Evolutionary conservation across 495 filamentous ascomycete genomes (phyloP).

Genomic region (Aspergillus sclerotiicarbonarius): DNA sequence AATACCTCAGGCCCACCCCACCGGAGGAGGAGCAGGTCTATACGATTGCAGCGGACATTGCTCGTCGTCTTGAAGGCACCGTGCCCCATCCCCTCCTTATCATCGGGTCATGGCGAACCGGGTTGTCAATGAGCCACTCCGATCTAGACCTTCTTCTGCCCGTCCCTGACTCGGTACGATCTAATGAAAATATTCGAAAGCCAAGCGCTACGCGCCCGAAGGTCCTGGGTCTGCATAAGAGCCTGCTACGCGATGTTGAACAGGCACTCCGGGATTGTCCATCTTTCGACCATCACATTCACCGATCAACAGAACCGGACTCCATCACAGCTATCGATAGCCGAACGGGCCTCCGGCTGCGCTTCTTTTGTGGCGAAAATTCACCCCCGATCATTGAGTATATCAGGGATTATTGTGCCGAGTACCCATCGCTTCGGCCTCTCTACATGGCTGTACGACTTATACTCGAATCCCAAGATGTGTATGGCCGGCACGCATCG

Average conservation of each 20-base stretch:
- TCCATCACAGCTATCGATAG: conserved; percentile 36
- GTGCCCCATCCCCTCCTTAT: conserved; percentile 34
- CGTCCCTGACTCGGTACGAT: conserved; percentile 24
- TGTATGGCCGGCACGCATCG: conserved; percentile 43
- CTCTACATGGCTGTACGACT: conserved; percentile 49
- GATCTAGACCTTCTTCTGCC: conserved; percentile 47
- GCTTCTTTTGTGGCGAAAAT: conserved; percentile 41
- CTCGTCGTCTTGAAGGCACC: conserved; percentile 15
- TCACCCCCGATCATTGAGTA: conserved; percentile 34
- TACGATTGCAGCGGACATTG: conserved; percentile 28
- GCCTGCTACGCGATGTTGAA: conserved; percentile 24
- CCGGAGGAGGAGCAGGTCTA: conserved; percentile 31
- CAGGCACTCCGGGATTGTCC: conserved; percentile 17
- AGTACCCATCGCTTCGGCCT: conserved; percentile 48
- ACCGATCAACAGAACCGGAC: conserved; percentile 17
- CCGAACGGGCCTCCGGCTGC: conserved; percentile 46
- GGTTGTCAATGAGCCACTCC: conserved; percentile 50
- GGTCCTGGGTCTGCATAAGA: conserved; percentile 21
- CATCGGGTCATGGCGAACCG: conserved; percentile 54
- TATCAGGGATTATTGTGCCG: conserved; percentile 43
- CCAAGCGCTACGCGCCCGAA: conserved; percentile 34
- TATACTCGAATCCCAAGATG: conserved; percentile 45
- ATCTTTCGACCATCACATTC: conserved; percentile 14
- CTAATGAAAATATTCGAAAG: conserved; percentile 21
- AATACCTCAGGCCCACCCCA: conserved; percentile 37